These are phyloP conservation scores for Colletotrichum viniferum DNA, from an alignment of 2,329 filamentous ascomycete genomes.

Conservation along the genomic window DNA sequence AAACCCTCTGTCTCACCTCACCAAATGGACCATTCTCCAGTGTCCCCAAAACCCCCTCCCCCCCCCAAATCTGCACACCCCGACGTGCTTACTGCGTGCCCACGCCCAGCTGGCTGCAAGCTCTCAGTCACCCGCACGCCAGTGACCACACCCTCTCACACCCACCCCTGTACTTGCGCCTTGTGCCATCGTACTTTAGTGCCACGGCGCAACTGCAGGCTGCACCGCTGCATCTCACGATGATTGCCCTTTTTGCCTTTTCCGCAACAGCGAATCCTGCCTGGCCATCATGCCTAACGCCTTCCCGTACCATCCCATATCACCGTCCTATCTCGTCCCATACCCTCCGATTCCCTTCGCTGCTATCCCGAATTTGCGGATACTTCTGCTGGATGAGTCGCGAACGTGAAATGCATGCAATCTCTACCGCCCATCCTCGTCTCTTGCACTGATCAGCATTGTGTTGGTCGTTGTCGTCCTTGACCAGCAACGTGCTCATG, in stretches of 20 bases:
- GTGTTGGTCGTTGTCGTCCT: background rate
- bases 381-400: background rate
- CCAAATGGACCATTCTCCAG: background rate
- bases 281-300: background rate
- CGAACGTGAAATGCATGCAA: background rate
- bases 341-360: background rate
- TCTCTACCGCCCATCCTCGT: background rate
- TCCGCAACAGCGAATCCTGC: background rate
- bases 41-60: background rate
- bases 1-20: background rate
- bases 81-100: background rate
- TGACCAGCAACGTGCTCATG: background rate
- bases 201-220: background rate
- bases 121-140: background rate
- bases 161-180: background rate
- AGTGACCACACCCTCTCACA: background rate
- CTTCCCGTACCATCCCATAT: background rate
- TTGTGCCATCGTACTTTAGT: background rate
- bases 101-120: background rate
- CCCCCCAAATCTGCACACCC: background rate
- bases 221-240: conserved; percentile 4
- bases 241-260: background rate
- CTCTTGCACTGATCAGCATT: background rate
- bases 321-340: background rate
- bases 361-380: background rate